A percentile compares a stretch with the other conserved stretches of the same genome.
phyloP scores from a whole-genome alignment of 2,329 filamentous ascomycete species.

The Paraconiothyrium sp. region DNA sequence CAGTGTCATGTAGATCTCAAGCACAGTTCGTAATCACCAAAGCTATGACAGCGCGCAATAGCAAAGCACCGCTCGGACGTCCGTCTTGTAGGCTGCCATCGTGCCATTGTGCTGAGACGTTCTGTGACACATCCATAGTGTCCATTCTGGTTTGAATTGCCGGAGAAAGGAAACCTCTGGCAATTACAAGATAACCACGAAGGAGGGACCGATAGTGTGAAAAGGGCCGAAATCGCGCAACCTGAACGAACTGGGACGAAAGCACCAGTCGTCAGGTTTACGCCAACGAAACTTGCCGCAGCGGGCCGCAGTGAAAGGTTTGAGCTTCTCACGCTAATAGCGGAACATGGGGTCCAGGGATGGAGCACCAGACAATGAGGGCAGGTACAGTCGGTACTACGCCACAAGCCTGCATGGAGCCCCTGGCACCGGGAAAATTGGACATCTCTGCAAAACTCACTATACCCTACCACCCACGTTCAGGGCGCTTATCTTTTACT shows the following conservation, averaged over 20 bases:
- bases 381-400: background rate
- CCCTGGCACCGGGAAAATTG: background rate
- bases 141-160: background rate
- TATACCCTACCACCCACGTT: background rate
- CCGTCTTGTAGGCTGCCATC: background rate
- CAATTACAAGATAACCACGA: too few relatives aligned
- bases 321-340: background rate
- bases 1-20: background rate
- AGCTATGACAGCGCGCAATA: background rate
- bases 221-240: background rate
- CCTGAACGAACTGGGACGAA: background rate
- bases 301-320: background rate
- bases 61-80: too few relatives aligned
- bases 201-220: background rate
- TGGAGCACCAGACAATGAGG: background rate
- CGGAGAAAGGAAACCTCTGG: background rate
- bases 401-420: background rate
- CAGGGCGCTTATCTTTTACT: background rate
- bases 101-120: constrained; percentile 2
- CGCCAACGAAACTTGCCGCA: background rate
- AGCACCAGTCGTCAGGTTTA: background rate
- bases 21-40: background rate
- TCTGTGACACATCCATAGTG: constrained; percentile 1
- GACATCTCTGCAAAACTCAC: background rate
- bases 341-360: background rate